Evolutionary conservation across 2,329 filamentous ascomycete species (phyloP).

Genomic region (Hymenoscyphus occultus): DNA sequence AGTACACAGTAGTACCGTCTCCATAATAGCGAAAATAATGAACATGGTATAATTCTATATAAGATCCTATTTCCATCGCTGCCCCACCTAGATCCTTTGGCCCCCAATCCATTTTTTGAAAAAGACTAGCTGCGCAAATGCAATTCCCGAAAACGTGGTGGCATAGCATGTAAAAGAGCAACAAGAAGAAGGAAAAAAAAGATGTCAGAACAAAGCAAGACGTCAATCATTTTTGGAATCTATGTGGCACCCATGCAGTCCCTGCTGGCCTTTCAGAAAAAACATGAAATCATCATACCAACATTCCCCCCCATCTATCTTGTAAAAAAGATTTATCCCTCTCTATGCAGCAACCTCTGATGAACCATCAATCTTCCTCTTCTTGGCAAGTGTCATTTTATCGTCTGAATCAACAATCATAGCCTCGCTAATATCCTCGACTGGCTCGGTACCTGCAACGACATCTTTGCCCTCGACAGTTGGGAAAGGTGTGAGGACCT

Average conservation of each 20-base stretch:
- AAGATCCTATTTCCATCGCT: no score
- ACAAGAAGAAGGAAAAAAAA: not conserved
- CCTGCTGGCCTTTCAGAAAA: not conserved
- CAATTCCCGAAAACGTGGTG: not conserved
- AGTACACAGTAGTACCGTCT: no score
- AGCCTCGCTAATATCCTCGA: constrained; percentile 34
- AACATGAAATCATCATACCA: constrained; percentile 1
- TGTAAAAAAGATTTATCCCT: not conserved
- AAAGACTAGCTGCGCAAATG: no score
- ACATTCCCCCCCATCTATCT: not conserved
- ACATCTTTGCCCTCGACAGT: constrained; percentile 53
- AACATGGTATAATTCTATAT: no score
- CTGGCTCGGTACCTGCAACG: constrained; percentile 39
- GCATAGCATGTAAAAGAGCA: not conserved
- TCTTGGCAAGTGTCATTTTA: constrained; percentile 32
- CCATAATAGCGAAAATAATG: no score
- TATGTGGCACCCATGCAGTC: constrained; percentile 3
- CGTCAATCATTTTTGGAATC: constrained; percentile 7
- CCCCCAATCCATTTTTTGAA: no score
- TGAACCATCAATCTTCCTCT: constrained; percentile 27
- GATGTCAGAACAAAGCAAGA: not conserved
- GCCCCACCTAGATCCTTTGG: no score
- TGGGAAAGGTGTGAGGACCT: constrained; percentile 66
- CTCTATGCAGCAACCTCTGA: constrained; percentile 14
- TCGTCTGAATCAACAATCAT: constrained; percentile 30